Percentiles rank a stretch among this genome's conserved stretches.
phyloP scores from a whole-genome alignment of 1,284 basidiomycete genomes.

The Cutaneotrichosporon sp. region DNA sequence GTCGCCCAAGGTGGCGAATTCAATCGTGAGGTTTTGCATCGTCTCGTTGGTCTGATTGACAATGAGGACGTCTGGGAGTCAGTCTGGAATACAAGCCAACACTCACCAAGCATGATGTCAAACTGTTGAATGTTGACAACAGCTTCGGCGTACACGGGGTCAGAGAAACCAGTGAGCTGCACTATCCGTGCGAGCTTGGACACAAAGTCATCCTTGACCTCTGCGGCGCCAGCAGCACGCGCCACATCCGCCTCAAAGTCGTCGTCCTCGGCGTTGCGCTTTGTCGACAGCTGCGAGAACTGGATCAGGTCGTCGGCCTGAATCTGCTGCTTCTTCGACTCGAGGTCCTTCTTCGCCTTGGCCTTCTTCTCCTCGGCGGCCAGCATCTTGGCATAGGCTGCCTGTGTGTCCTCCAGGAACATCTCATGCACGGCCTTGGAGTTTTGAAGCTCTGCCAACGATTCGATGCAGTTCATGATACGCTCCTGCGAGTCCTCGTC shows the following conservation, averaged over 20 bases:
- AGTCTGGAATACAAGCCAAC: neutral
- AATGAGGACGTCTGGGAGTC: slow-evolving; percentile 69
- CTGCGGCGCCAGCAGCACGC: slow-evolving; percentile 79
- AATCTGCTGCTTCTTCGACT: slow-evolving; percentile 64
- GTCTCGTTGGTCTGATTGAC: slow-evolving; percentile 96
- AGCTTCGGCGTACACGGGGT: slow-evolving; percentile 97
- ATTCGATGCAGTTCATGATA: slow-evolving; percentile 94
- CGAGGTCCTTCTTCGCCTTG: slow-evolving; percentile 78
- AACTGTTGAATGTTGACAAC: slow-evolving; percentile 98
- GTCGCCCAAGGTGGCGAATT: slow-evolving; percentile 96
- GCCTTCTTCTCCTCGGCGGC: slow-evolving; percentile 87
- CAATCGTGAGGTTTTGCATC: slow-evolving; percentile 91
- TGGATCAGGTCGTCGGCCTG: slow-evolving; percentile 90
- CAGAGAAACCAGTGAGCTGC: slow-evolving; percentile 96
- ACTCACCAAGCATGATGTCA: slow-evolving; percentile 70
- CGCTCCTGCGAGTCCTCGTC: slow-evolving; percentile 98
- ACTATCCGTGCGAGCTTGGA: slow-evolving; percentile 93
- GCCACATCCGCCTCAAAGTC: slow-evolving; percentile 66
- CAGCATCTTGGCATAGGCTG: slow-evolving; percentile 92
- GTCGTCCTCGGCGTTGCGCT: slow-evolving; percentile 73
- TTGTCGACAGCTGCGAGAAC: slow-evolving; percentile 95
- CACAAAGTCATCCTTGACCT: slow-evolving; percentile 89
- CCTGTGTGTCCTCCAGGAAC: slow-evolving; percentile 89
- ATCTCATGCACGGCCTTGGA: slow-evolving; percentile 67
- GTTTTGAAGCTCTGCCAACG: slow-evolving; percentile 67